Base-by-base conservation (phyloP, 306 rosid genomes). In the Sesbania bispinosa region DNA sequence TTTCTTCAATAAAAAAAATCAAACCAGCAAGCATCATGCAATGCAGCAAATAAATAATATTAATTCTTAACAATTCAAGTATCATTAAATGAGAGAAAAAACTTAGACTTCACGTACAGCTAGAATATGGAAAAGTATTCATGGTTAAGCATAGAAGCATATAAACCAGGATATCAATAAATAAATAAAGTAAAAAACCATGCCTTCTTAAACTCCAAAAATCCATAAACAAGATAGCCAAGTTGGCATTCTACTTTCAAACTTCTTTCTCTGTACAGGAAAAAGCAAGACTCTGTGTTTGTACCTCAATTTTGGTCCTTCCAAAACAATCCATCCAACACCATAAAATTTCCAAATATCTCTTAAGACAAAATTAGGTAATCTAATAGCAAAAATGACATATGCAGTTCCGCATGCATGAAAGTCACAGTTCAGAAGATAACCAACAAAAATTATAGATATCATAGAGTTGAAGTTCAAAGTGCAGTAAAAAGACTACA, bases 381-480 rank as follows among this genome's bases (percentile, higher is more conserved):
- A 83, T 75, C 74, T 72, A 70, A 89, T 75, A 61, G 85, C 88
- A 88, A 78, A 80, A 59, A 81, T 29, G 86, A 59, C 82, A n/a
- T n/a, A 84, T 63, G 67, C 75, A 82, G 79, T 72, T 86, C 75
- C 64, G 80, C 81, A 79, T 74, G 87, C 81, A 86, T 33, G 79
- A 79, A 87, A 82, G 83, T 77, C 85, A 88, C 84, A 82, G 85
- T 74, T 82, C 87, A 88, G 83, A 81, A 82, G 89, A 79, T 75
- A 87, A 75, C 94, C 84, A 76, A 89, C 94, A 81, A 88, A 88
- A 81, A 84, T 76, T 75, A 83, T n/a, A 76, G 84, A 85, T 85
- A 85, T 88, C 92, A 86, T 69, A 86, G 92, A 83, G 85, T n/a
- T n/a, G n/a, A n/a, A n/a, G n/a, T n/a, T n/a, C n/a, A n/a, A n/a